phyloP scores from a whole-genome alignment of 106 monocot species.

The Acorus gramineus region DNA sequence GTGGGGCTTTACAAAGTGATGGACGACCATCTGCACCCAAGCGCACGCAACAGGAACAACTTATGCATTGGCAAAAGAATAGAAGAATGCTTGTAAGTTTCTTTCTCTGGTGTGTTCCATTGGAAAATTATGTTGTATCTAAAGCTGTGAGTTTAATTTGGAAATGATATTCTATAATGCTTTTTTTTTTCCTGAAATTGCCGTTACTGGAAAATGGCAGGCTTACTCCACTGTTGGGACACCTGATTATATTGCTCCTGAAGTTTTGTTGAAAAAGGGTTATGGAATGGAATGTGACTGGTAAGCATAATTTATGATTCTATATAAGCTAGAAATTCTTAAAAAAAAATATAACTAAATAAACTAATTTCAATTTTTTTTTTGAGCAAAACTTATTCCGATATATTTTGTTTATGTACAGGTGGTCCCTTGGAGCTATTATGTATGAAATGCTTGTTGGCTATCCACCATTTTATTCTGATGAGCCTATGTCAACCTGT shows the following conservation, averaged over 20 bases:
- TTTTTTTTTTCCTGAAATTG: not conserved
- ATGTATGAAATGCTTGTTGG: constrained; percentile 98
- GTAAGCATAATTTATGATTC: constrained; percentile 28
- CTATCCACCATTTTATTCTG: constrained; percentile 98
- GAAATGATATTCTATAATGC: not conserved
- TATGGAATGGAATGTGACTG: constrained; percentile 98
- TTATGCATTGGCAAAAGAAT: constrained; percentile 92
- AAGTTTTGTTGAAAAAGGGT: constrained; percentile 89
- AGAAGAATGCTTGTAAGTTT: constrained; percentile 70
- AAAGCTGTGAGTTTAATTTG: too few species aligned
- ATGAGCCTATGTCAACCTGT: constrained; percentile 93
- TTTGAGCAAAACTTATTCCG: not conserved
- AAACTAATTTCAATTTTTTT: not conserved
- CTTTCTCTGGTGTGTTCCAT: not conserved
- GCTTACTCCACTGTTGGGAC: constrained; percentile 95
- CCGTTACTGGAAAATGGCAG: constrained; percentile 27
- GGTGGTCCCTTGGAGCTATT: constrained; percentile 96
- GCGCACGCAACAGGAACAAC: constrained; percentile 76
- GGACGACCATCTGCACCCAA: constrained; percentile 37
- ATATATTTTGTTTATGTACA: constrained; percentile 10
- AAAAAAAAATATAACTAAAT: too few species aligned
- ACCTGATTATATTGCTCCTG: constrained; percentile 94
- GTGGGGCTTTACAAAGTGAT: constrained; percentile 43
- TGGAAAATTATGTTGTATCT: too few species aligned
- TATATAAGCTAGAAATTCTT: too few species aligned